Evolutionary conservation across 1,139 yeast species (phyloP), one percentile per base, ranked within the genome.

Genomic region (Saccharomyces hybrid): DNA sequence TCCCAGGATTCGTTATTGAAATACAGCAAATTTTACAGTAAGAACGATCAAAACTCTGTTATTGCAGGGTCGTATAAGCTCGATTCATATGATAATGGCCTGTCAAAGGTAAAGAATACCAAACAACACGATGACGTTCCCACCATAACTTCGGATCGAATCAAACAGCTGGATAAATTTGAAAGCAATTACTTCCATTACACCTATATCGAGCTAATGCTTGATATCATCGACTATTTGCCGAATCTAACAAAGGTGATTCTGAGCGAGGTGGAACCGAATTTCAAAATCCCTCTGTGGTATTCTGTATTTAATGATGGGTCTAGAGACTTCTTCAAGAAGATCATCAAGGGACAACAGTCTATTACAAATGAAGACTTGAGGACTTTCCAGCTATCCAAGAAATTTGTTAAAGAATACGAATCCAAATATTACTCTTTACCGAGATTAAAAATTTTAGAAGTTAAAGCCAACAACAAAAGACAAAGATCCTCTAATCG

Each of bases 201-300:
- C 50, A 68, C 70, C 23, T 75, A 75, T 55, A 70, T 75, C 16
- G 71, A 72, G 26, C 55, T 74, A 16, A 63, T 73, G 65, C 60
- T 75, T 28, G 75, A 73, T 54, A 72, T 72, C 31, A 70, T 73
- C 6, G 73, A 73, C 32, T 63, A 64, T 28, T 59, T 73, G 13
- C 76, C 76, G 6, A 72, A 73, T 49, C 52, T 73, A 1, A 52
- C 63, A 2, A 69, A 65, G 32, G 62, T 73, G n/a, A 61, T 62
- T 13, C 57, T 82, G 16, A 69, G 70, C 20, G 78, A 80, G 53
- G 75, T 82, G 0, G 76, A 82, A 4, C 83, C 83, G 1, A 76
- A 74, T 27, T 82, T 82, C 62, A 73, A 70, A 47, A 79, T 82
- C 53, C 78, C 79, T 2, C 61, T 72, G 30, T 72, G 75, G 74